Evolutionary conservation across 805 yeast species (phyloP).

Genomic region (Phaffomyces opuntiae): DNA sequence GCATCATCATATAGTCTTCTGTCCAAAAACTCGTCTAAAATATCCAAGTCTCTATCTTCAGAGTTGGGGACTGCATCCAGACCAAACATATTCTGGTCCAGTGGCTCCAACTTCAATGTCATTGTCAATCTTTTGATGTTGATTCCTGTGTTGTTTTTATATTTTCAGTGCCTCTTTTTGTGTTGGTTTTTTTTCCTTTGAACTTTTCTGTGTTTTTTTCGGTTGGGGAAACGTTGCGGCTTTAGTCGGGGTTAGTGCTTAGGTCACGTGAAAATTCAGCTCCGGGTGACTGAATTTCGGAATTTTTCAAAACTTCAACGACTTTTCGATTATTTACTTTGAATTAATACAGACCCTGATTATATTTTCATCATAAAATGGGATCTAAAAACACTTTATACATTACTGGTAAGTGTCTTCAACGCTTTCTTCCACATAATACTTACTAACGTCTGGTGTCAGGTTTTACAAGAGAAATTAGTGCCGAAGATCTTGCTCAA

Average conservation of each 20-base stretch:
- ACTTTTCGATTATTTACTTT: too few species aligned
- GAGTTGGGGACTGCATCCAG: background rate
- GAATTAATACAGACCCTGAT: too few species aligned
- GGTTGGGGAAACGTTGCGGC: too few species aligned
- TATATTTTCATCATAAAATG: slow-evolving; percentile 7
- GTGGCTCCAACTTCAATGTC: slow-evolving; percentile 19
- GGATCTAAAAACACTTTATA: slow-evolving; percentile 36
- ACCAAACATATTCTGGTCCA: slow-evolving; percentile 7
- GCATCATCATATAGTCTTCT: slow-evolving; percentile 19
- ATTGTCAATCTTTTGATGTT: background rate
- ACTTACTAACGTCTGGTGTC: background rate
- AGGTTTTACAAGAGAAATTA: slow-evolving; percentile 44
- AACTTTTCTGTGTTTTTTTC: background rate
- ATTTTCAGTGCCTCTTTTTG: background rate
- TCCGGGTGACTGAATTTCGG: background rate
- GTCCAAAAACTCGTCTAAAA: slow-evolving; percentile 40
- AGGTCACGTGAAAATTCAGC: background rate
- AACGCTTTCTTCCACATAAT: background rate
- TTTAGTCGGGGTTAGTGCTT: too few species aligned
- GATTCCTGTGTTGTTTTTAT: background rate
- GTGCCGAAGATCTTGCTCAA: slow-evolving; percentile 52
- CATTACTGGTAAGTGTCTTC: slow-evolving; percentile 34
- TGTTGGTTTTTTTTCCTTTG: background rate
- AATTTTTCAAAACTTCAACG: background rate
- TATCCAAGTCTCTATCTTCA: slow-evolving; percentile 31